A percentile compares a stretch with the other conserved stretches of the same genome.
Evolutionary conservation across 345 rosid species (phyloP).

Genomic region (Pistacia vera): DNA sequence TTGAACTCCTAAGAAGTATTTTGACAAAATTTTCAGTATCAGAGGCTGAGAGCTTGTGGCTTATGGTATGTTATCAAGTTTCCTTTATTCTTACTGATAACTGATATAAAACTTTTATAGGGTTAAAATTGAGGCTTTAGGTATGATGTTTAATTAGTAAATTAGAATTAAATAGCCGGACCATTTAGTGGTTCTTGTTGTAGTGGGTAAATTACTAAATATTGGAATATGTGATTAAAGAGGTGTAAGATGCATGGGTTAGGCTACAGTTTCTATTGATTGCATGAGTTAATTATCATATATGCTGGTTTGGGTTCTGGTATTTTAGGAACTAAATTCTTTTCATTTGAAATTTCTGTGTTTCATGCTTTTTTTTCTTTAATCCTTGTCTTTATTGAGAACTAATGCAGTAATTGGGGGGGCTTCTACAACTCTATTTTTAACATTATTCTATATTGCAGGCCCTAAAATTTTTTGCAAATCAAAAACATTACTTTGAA

Average conservation of each 20-base stretch:
- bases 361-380: background rate
- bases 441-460: slow-evolving; percentile 31
- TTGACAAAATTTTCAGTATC: slow-evolving; percentile 50
- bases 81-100: background rate
- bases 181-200: background rate
- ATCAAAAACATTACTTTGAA: slow-evolving; percentile 52
- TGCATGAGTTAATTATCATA: background rate
- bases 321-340: background rate
- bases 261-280: background rate
- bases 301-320: background rate
- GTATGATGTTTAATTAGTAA: background rate
- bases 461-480: slow-evolving; percentile 69
- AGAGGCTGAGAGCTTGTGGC: slow-evolving; percentile 84
- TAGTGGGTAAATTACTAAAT: background rate
- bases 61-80: slow-evolving; percentile 49
- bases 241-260: background rate
- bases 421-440: background rate
- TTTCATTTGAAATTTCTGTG: background rate
- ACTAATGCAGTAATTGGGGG: too few species aligned
- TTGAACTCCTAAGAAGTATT: slow-evolving; percentile 52
- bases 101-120: background rate
- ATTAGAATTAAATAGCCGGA: background rate
- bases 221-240: background rate
- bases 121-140: background rate
- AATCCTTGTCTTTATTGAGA: background rate